phyloP scores from a whole-genome alignment of 257 asterid species.

The Craterostigma plantagineum region DNA sequence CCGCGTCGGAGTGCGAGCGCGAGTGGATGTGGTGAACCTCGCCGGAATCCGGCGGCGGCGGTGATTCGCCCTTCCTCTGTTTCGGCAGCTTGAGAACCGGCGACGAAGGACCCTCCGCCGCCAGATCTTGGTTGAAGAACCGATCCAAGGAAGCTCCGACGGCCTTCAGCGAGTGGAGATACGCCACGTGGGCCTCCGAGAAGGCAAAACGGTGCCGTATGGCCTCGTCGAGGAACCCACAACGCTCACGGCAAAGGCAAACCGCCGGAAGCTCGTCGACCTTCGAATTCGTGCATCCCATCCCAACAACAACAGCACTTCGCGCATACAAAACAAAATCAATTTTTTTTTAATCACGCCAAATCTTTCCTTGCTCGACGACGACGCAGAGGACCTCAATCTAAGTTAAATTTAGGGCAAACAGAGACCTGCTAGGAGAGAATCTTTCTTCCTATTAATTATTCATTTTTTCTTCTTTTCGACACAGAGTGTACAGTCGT shows the following conservation, averaged over 20 bases:
- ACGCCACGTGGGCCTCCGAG: conserved; percentile 70
- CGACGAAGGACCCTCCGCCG: conserved; percentile 20
- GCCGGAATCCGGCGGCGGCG: conserved; percentile 16
- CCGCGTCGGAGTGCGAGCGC: conserved; percentile 42
- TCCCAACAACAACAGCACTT: conserved; percentile 5
- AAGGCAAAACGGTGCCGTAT: conserved; percentile 61
- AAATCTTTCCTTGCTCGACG: too few relatives aligned
- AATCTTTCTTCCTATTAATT: conserved; percentile 15
- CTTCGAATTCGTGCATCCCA: conserved; percentile 88
- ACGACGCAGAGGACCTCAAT: too few relatives aligned
- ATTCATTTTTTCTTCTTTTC: conserved; percentile 7
- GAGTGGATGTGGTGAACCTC: conserved; percentile 24
- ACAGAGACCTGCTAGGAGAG: conserved; percentile 12
- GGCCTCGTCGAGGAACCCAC: conserved; percentile 66
- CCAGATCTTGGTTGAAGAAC: conserved; percentile 51
- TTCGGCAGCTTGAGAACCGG: conserved; percentile 53
- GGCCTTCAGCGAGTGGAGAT: conserved; percentile 49
- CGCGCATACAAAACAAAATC: background rate
- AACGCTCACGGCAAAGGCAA: conserved; percentile 67
- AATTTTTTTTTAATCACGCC: too few relatives aligned
- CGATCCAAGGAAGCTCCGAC: conserved; percentile 52
- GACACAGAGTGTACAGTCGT: conserved; percentile 38
- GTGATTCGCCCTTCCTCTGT: conserved; percentile 39
- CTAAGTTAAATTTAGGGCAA: conserved; percentile 3
- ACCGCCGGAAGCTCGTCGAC: conserved; percentile 86